Evolutionary conservation across 768 basidiomycete genomes (phyloP).

Genomic region (Obba rivulosa): DNA sequence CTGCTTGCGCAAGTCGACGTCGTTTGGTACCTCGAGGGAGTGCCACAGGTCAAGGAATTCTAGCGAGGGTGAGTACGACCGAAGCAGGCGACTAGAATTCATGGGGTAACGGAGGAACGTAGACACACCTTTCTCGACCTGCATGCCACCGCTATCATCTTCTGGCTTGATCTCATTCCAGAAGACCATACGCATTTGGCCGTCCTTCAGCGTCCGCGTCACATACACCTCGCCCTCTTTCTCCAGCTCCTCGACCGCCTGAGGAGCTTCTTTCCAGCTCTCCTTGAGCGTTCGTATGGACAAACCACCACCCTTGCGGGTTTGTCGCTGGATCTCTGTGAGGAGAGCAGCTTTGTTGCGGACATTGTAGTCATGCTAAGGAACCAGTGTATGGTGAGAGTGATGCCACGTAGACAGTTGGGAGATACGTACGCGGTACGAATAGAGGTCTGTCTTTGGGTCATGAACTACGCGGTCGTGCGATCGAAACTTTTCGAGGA

Average conservation of each 20-base stretch:
- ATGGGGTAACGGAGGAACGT: background rate
- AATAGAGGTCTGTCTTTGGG: conserved; percentile 78
- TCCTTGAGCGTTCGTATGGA: conserved; percentile 82
- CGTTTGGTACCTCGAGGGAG: conserved; percentile 75
- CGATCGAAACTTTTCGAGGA: conserved; percentile 75
- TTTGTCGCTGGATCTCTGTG: conserved; percentile 81
- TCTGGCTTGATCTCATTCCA: conserved; percentile 85
- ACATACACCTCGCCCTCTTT: conserved; percentile 84
- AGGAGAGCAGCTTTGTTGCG: conserved; percentile 79
- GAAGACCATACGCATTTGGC: conserved; percentile 78
- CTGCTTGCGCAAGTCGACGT: conserved; percentile 74
- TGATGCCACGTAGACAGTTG: background rate
- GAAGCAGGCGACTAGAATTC: background rate
- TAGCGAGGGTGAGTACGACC: conserved; percentile 24
- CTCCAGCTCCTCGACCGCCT: conserved; percentile 85
- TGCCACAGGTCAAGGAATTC: conserved; percentile 91
- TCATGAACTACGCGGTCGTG: conserved; percentile 81
- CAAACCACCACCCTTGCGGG: conserved; percentile 79
- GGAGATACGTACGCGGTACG: conserved; percentile 62
- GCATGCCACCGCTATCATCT: conserved; percentile 62
- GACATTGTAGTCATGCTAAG: conserved; percentile 81
- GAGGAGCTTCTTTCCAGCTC: conserved; percentile 84
- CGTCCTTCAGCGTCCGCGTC: conserved; percentile 81
- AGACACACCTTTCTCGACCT: conserved; percentile 73
- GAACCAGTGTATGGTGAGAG: background rate